Percentiles rank a stretch among this genome's conserved stretches.
Conservation (phyloP, 768 basidiomycete genomes). For the Gautieria morchelliformis region DNA sequence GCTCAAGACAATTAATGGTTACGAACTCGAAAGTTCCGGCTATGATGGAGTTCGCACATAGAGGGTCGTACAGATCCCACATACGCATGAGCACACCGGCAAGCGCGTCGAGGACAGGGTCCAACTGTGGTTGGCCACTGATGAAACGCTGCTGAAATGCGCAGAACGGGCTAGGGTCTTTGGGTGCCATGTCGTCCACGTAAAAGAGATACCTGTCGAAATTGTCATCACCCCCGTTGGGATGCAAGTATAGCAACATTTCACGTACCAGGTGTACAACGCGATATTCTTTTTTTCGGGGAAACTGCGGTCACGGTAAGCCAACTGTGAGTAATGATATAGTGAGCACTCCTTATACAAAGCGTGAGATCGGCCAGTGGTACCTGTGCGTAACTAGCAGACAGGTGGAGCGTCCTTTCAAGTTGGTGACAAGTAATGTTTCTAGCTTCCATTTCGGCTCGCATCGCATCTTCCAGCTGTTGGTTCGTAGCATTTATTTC, state of each 20-base stretch:
- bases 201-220: not conserved
- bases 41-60: not conserved
- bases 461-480: not conserved
- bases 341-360: not conserved
- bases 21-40: not conserved
- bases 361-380: not conserved
- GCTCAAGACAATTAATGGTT: not conserved
- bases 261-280: not conserved
- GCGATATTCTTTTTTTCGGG: not conserved
- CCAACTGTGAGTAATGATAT: not conserved
- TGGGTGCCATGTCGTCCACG: not conserved
- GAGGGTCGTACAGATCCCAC: constrained; percentile 1
- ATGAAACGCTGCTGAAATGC: not conserved
- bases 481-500: not conserved
- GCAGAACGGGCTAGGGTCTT: not conserved
- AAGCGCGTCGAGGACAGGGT: not conserved
- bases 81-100: not conserved
- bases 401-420: not conserved
- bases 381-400: not conserved
- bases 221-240: no score
- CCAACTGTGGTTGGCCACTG: not conserved
- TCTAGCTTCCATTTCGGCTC: not conserved
- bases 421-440: not conserved
- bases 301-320: not conserved
- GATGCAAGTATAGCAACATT: no score